Conservation (phyloP, 345 rosid species). For the Populus davidiana region DNA sequence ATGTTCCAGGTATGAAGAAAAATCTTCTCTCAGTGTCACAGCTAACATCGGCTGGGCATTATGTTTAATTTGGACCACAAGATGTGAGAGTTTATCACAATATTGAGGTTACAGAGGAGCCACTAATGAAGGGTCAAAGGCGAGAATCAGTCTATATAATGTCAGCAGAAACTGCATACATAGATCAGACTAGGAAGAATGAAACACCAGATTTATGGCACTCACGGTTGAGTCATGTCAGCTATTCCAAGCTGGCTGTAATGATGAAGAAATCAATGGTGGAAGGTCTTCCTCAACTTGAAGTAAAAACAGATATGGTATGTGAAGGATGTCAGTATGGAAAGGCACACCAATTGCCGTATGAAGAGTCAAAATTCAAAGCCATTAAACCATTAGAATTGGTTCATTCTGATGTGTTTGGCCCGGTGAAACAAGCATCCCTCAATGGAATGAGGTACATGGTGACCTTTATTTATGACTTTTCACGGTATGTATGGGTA, state of each 20-base stretch:
- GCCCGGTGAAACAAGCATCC: background rate
- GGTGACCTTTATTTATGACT: background rate
- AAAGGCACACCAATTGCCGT: background rate
- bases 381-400: background rate
- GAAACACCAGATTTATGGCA: background rate
- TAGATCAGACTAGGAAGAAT: background rate
- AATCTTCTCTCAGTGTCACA: background rate
- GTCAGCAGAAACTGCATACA: background rate
- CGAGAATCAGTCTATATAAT: background rate
- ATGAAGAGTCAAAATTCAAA: background rate
- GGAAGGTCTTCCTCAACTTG: background rate
- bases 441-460: background rate
- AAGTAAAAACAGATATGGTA: background rate
- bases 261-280: background rate
- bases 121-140: background rate
- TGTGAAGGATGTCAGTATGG: background rate
- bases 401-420: background rate
- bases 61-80: background rate
- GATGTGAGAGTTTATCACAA: background rate
- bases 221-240: background rate
- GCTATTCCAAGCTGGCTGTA: background rate
- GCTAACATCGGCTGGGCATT: background rate
- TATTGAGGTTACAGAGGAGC: background rate
- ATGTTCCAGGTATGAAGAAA: background rate
- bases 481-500: background rate